phyloP scores from a whole-genome alignment of 2,329 filamentous ascomycete species.

The Phialocephala sp. region DNA sequence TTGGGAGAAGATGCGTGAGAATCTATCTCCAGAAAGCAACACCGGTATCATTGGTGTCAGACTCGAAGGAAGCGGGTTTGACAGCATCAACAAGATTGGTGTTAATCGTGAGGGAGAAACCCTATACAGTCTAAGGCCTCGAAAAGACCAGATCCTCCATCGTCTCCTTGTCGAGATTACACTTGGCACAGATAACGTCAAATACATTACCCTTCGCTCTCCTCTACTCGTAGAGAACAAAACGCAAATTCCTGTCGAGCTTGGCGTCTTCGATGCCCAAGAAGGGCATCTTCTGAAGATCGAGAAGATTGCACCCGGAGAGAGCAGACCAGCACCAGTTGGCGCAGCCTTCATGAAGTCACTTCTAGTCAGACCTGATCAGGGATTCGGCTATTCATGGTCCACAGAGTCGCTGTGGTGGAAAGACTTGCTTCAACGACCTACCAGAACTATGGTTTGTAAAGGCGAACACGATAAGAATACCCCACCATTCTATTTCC shows the following conservation, averaged over 20 bases:
- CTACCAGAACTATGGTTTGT: slow-evolving; percentile 87
- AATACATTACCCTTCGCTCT: slow-evolving; percentile 94
- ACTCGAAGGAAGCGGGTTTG: slow-evolving; percentile 92
- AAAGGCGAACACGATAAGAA: slow-evolving; percentile 81
- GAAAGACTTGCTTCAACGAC: slow-evolving; percentile 85
- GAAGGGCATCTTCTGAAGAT: slow-evolving; percentile 94
- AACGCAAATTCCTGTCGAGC: slow-evolving; percentile 92
- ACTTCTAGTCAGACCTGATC: slow-evolving; percentile 85
- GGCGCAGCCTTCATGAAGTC: slow-evolving; percentile 91
- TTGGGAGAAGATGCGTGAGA: slow-evolving; percentile 95
- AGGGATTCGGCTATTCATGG: slow-evolving; percentile 97
- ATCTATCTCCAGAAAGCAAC: slow-evolving; percentile 81
- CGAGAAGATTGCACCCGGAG: slow-evolving; percentile 94
- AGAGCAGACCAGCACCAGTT: slow-evolving; percentile 87
- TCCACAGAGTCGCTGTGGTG: slow-evolving; percentile 89
- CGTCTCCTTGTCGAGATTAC: slow-evolving; percentile 90
- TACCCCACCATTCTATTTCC: slow-evolving; percentile 90
- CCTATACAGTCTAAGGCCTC: slow-evolving; percentile 86
- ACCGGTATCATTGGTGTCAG: slow-evolving; percentile 81
- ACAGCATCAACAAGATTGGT: slow-evolving; percentile 84
- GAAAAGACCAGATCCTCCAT: slow-evolving; percentile 84
- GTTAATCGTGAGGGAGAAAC: slow-evolving; percentile 95
- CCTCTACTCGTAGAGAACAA: slow-evolving; percentile 93
- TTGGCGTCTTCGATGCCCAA: slow-evolving; percentile 87
- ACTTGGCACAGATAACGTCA: slow-evolving; percentile 93